Evolutionary conservation across 2,329 filamentous ascomycete species (phyloP), one percentile per base, ranked within the genome.

Genomic region (Claviceps capensis): DNA sequence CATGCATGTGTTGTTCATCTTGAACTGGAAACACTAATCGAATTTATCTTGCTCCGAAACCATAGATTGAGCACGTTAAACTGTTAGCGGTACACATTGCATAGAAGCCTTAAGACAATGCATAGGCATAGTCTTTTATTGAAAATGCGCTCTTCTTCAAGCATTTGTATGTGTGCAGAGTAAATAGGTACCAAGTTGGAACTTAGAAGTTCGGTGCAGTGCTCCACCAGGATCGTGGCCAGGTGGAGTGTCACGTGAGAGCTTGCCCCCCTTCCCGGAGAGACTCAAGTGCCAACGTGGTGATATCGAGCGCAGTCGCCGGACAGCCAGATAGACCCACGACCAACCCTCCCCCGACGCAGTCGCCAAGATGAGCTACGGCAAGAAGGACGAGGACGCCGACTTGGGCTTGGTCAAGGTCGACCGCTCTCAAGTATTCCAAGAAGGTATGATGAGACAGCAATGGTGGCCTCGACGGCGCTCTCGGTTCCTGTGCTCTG

Each of bases 351-450:
- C 57, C 53, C 51, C 43, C 60, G 58, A 62, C 60, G 62, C 61
- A 63, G 61, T 62, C 64, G 71, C 72, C 74, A 82, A 61, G 66
- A 95, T 95, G 90, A 93, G 86, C 73, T 95, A 93, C 81, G 85
- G 91, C 77, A 98, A 98, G 77, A 97, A 95, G 78, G 91, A 98
- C 72, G 93, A 97, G 79, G 93, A 98, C 76, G 88, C 85, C 67
- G 91, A 96, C 68, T 81, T 85, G 68, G 85, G 86, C 67, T 80
- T 97, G 75, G 86, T 97, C 77, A 95, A 91, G 79, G 88, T 97
- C 64, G 93, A 98, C 75, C 85, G 94, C 65, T 96, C 91, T 53
- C 89, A 91, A 63, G 93, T 98, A 59, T 97, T 97, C 71, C 93
- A 97, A 76, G 93, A 98, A 85, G 93, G 93, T 96, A 72, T 66